Percentiles rank a stretch among this genome's conserved stretches.
phyloP scores from a whole-genome alignment of 2,329 filamentous ascomycete genomes.

The Rachicladosporium sp. region DNA sequence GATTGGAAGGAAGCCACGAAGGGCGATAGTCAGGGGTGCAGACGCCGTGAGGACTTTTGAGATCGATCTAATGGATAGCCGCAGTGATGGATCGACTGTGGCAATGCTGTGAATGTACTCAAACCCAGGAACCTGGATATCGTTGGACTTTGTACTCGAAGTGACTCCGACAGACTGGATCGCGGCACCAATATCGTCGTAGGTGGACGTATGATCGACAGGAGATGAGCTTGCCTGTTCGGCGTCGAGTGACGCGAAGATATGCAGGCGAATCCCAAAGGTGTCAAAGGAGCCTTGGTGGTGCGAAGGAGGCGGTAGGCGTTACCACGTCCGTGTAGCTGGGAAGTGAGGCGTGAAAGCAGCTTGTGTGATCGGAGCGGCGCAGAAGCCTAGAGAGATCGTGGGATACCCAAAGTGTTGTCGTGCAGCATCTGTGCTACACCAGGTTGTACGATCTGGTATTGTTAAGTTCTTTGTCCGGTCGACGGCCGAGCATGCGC shows the following conservation, averaged over 20 bases:
- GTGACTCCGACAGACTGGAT: slow-evolving; percentile 18
- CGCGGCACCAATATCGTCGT: slow-evolving; percentile 13
- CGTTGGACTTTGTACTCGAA: slow-evolving; percentile 25
- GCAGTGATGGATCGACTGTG: slow-evolving; percentile 10
- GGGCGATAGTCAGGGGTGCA: slow-evolving; percentile 13
- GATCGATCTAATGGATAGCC: slow-evolving; percentile 5
- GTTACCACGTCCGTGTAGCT: slow-evolving; percentile 21
- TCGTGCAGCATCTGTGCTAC: slow-evolving; percentile 37
- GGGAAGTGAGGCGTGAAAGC: slow-evolving; percentile 27
- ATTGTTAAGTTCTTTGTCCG: slow-evolving; percentile 19
- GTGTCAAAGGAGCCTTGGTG: slow-evolving; percentile 30
- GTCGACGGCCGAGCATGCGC: slow-evolving; percentile 13
- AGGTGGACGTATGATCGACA: slow-evolving; percentile 10
- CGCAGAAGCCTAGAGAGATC: slow-evolving; percentile 26
- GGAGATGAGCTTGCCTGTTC: slow-evolving; percentile 13
- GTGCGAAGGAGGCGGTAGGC: slow-evolving; percentile 24
- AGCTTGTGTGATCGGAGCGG: slow-evolving; percentile 20
- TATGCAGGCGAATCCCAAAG: slow-evolving; percentile 33
- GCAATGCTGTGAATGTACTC: slow-evolving; percentile 13
- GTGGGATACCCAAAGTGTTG: slow-evolving; percentile 32
- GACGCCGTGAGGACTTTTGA: slow-evolving; percentile 5
- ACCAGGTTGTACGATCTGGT: slow-evolving; percentile 20
- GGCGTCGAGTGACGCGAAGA: slow-evolving; percentile 26
- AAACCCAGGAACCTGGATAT: slow-evolving; percentile 20
- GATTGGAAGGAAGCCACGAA: slow-evolving; percentile 22